phyloP scores from a whole-genome alignment of 805 yeast species.

The Diddensiella transvaalensis region DNA sequence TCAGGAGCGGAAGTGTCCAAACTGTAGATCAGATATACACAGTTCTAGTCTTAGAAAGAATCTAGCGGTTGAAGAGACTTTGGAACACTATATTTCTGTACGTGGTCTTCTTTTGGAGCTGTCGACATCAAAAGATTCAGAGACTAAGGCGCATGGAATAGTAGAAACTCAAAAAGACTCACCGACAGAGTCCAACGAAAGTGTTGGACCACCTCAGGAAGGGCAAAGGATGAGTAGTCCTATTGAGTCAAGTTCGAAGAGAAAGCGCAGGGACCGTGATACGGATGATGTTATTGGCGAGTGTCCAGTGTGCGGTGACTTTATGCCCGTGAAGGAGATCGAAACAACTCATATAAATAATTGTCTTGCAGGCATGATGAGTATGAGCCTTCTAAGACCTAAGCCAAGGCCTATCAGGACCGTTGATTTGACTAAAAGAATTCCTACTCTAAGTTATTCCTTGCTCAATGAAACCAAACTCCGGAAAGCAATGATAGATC shows the following conservation, averaged over 20 bases:
- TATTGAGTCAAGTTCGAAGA: too few species aligned
- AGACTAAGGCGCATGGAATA: neutral
- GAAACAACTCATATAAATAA: constrained; percentile 61
- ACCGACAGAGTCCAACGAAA: neutral
- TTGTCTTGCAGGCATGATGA: constrained; percentile 40
- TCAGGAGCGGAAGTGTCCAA: constrained; percentile 64
- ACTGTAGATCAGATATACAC: constrained; percentile 66
- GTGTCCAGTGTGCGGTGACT: constrained; percentile 65
- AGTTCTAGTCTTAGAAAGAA: constrained; percentile 69
- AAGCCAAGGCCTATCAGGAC: constrained; percentile 20
- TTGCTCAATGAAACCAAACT: constrained; percentile 57
- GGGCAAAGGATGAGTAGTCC: too few species aligned
- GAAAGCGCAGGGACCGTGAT: neutral
- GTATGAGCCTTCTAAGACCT: too few species aligned
- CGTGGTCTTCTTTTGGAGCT: constrained; percentile 9
- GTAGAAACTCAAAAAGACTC: neutral
- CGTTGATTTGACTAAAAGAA: neutral
- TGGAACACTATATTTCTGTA: constrained; percentile 33
- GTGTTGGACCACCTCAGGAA: too few species aligned
- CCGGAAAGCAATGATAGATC: constrained; percentile 52
- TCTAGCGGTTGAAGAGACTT: constrained; percentile 67
- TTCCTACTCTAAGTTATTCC: constrained; percentile 47
- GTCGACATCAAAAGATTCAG: constrained; percentile 11
- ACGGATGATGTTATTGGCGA: constrained; percentile 35
- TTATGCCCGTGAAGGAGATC: constrained; percentile 51